Evolutionary conservation across 1,284 basidiomycete species (phyloP), one percentile per base, ranked within the genome.

Genomic region (Melampsora occidentalis): DNA sequence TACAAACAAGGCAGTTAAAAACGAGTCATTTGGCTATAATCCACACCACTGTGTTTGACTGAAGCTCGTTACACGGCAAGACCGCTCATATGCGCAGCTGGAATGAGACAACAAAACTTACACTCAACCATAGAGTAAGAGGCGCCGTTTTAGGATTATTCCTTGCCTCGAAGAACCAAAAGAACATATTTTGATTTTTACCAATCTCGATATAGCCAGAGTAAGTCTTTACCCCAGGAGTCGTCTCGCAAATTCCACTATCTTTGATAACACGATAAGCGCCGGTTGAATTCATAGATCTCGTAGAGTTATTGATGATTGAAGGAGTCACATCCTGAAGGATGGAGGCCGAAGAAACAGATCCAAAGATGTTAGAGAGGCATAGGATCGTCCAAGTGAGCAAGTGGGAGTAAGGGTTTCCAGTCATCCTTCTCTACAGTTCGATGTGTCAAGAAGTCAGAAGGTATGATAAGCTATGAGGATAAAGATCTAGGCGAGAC

Each of bases 241-340:
- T 89, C 5, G 87, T 90, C 82, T 91, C 90, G 80, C 90, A 91
- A 5, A 90, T 86, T 0, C 90, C 89, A 5, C 89, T 90, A 79
- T 90, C 51, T 25, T 48, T 66, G 1, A 64, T 42, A 48, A 76
- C 28, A 25, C 75, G 75, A 35, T 76, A 69, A 14, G 67, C n/a
- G 18, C 61, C 75, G 5, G 53, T n/a, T n/a, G 1, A 10, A 20
- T 57, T 18, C 2, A 9, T n/a, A 9, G 22, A 28, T n/a, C 6
- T 57, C 10, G 53, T n/a, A 57, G 53, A 57, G 53, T 57, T 57
- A n/a, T 57, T 9, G 28, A 14, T 28, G 53, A 57, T 57, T 22
- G 53, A 57, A 57, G 53, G 53, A 7, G 53, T 57, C 1, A 57
- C 16, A 18, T 57, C 53, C 10, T 28, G 20, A 22, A 57, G n/a